These are phyloP conservation scores for Solanum paucissectum DNA, from an alignment of 257 asterid species.

Conservation along the genomic window DNA sequence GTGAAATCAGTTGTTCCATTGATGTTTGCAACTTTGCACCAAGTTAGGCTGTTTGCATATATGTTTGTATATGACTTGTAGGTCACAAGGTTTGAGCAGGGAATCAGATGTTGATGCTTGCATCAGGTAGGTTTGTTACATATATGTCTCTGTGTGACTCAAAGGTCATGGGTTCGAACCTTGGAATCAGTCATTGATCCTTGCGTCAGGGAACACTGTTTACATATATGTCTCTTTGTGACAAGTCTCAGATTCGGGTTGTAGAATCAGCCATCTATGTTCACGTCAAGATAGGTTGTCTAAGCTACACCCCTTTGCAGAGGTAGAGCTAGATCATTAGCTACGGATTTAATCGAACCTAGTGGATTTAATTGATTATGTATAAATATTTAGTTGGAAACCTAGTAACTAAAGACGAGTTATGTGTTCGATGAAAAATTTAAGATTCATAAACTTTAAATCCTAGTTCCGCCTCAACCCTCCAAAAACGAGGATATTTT, in stretches of 20 bases:
- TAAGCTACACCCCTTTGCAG: neutral
- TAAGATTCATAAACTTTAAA: neutral
- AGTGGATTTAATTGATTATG: neutral
- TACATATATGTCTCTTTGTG: neutral
- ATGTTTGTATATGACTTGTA: neutral
- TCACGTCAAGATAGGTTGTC: neutral
- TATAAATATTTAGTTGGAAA: neutral
- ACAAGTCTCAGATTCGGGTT: fast-evolving
- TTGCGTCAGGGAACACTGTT: neutral
- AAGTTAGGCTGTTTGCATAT: neutral
- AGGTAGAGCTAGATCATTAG: neutral
- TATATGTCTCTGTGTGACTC: neutral
- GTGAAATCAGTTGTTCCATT: neutral
- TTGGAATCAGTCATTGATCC: neutral
- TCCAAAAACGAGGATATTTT: too few relatives aligned
- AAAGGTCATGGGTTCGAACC: neutral
- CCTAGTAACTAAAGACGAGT: neutral
- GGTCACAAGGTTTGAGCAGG: neutral
- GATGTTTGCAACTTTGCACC: neutral
- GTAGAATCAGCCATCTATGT: neutral
- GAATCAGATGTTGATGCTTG: neutral
- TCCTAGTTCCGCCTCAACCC: neutral
- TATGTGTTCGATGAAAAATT: neutral
- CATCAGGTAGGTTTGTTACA: neutral
- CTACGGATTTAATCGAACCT: neutral